These are phyloP conservation scores for Arachnopeziza araneosa DNA, from an alignment of 2,329 filamentous ascomycete genomes.

Conservation along the genomic window DNA sequence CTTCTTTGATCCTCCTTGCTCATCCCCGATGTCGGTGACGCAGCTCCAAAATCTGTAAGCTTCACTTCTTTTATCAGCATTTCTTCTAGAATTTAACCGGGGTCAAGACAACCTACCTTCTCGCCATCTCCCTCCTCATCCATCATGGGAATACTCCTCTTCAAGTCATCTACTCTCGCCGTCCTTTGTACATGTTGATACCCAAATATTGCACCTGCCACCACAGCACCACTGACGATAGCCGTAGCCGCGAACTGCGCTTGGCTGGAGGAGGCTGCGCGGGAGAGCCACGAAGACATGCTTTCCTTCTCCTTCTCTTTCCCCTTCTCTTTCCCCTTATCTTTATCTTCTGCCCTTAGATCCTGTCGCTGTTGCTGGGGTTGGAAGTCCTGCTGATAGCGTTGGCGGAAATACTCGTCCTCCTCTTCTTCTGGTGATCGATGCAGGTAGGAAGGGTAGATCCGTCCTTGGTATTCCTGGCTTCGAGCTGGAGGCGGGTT, in stretches of 20 bases:
- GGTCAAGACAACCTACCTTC: slow-evolving; percentile 31
- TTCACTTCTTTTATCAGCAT: slow-evolving; percentile 37
- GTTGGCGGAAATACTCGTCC: background rate
- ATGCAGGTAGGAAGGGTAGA: background rate
- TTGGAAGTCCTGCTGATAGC: background rate
- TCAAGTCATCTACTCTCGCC: slow-evolving; percentile 50
- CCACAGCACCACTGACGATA: slow-evolving; percentile 55
- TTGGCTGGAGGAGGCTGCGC: slow-evolving; percentile 16
- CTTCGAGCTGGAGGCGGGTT: slow-evolving; percentile 5
- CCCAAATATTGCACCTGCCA: slow-evolving; percentile 54
- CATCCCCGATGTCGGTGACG: slow-evolving; percentile 23
- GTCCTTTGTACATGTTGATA: slow-evolving; percentile 55
- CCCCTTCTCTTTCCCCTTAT: background rate
- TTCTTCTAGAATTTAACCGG: background rate
- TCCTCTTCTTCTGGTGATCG: slow-evolving; percentile 9
- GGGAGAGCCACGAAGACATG: slow-evolving; percentile 28
- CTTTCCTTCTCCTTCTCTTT: background rate
- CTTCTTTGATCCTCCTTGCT: slow-evolving; percentile 59
- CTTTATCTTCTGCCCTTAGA: background rate
- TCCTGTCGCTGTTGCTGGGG: background rate
- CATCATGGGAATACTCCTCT: slow-evolving; percentile 50
- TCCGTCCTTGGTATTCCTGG: background rate
- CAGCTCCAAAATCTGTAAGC: slow-evolving; percentile 45
- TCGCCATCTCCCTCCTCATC: slow-evolving; percentile 30
- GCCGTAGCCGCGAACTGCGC: slow-evolving; percentile 66